These are phyloP conservation scores for Ilyonectria robusta DNA, from an alignment of 2,329 filamentous ascomycete species.

Conservation along the genomic window DNA sequence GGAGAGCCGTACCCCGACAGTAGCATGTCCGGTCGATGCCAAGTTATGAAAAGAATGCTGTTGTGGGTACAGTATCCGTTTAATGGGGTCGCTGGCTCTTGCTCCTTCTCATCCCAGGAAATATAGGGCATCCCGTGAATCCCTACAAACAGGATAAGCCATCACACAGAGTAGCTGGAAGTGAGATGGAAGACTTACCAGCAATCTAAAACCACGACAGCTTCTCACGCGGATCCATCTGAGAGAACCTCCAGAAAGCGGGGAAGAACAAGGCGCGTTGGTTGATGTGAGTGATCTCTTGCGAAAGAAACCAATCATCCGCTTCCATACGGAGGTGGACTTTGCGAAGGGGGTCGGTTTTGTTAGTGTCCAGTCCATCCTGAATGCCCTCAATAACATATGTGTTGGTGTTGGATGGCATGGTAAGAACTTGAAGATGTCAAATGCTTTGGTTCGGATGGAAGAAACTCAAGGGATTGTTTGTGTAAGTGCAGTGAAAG, in stretches of 20 bases:
- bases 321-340: slow-evolving; percentile 9
- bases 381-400: slow-evolving; percentile 17
- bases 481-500: too few species aligned
- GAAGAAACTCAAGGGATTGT: too few species aligned
- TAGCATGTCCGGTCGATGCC: slow-evolving; percentile 28
- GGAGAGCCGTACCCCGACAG: slow-evolving; percentile 8
- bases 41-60: slow-evolving; percentile 15
- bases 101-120: neutral
- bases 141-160: neutral
- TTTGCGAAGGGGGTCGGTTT: neutral
- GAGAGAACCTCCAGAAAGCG: slow-evolving; percentile 2
- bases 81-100: neutral
- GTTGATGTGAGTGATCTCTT: neutral
- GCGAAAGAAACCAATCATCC: slow-evolving; percentile 9
- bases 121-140: neutral
- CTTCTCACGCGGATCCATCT: slow-evolving; percentile 2
- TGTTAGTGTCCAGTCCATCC: neutral
- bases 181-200: neutral
- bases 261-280: slow-evolving; percentile 10
- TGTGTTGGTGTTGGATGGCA: neutral
- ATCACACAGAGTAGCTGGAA: neutral
- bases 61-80: slow-evolving; percentile 24
- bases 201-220: slow-evolving; percentile 16
- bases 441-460: too few species aligned
- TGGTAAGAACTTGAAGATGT: neutral